Evolutionary conservation across 441 rosid genomes (phyloP), one percentile per base, ranked within the genome.

Genomic region (Populus trichocarpa): DNA sequence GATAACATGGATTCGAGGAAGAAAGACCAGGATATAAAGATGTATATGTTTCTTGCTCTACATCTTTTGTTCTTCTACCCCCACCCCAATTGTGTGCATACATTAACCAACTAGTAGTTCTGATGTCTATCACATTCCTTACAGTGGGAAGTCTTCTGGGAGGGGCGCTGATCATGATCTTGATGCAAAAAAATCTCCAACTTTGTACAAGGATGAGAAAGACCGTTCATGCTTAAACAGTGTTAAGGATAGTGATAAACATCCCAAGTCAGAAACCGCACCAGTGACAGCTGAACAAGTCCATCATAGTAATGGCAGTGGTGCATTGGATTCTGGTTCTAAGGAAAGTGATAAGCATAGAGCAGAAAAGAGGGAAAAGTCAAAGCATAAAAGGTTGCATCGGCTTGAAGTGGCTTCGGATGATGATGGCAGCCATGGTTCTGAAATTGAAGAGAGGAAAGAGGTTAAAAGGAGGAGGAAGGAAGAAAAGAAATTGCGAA

Each of bases 401-500:
- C 87, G 86, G 85, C 88, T 74, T 77, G 94, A 86, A 78, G 81
- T 71, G 78, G 85, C 89, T 63, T 92, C 97, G 75, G 95, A 87
- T 81, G 90, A 81, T 77, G 85, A 84, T 59, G 74, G 81, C 78
- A 87, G 92, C 79, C 77, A 79, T 83, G 93, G 85, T 78, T 92
- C 97, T 78, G 97, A 91, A 78, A 65, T 85, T 72, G 94, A 87
- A 78, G 95, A 87, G 73, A 93, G 89, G 89, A 95, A 90, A 86
- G 97, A 93, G 81, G 87, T 88, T 75, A 95, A 95, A 84, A 89
- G 87, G 91, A 91, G 93, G 89, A 89, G 85, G 86, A 97, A 85
- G 83, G 98, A 92, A 81, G 99, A 93, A 81, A 97, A 88, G 88
- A 95, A 92, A 85, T 65, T 80, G 78, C 78, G 91, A 68, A 97